Conservation (phyloP, 163 green algal genomes). For the Chlorella variabilis region DNA sequence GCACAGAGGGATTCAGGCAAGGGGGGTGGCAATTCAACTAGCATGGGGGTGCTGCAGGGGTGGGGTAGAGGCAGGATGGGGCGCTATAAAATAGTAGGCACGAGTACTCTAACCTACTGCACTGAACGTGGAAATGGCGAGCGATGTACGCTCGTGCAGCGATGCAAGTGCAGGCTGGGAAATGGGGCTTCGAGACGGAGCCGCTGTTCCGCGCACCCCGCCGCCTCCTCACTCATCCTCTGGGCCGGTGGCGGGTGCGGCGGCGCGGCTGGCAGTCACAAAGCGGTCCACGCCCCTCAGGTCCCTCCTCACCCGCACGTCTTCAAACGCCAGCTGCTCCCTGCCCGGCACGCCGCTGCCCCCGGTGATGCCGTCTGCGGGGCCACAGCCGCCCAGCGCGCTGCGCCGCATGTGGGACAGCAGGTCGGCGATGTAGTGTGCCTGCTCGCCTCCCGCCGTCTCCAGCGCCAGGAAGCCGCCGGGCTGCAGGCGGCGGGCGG, state of each 20-base stretch:
- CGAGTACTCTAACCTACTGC: no score
- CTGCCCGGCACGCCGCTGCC: neutral
- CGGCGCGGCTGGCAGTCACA: constrained; percentile 56
- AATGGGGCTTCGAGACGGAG: no score
- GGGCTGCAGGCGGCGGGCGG: constrained; percentile 60
- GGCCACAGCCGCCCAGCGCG: neutral
- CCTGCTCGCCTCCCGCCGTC: constrained; percentile 73
- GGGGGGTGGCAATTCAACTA: no score
- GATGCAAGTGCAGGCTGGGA: no score
- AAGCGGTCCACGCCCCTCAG: constrained; percentile 70
- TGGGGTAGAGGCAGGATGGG: no score
- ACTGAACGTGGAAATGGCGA: no score
- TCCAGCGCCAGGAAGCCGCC: constrained; percentile 83
- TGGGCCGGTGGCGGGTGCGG: neutral
- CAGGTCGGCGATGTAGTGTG: constrained; percentile 54
- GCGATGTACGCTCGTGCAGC: no score
- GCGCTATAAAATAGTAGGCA: no score
- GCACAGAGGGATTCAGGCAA: no score
- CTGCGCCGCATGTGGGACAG: constrained; percentile 38
- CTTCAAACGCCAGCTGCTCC: neutral
- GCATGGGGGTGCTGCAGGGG: no score
- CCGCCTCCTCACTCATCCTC: no score
- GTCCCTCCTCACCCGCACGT: constrained; percentile 37
- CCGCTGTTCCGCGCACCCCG: no score
- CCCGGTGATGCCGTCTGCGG: neutral